A percentile compares a stretch with the other conserved stretches of the same genome.
phyloP scores from a whole-genome alignment of 495 filamentous ascomycete genomes.

The Tuber borchii region DNA sequence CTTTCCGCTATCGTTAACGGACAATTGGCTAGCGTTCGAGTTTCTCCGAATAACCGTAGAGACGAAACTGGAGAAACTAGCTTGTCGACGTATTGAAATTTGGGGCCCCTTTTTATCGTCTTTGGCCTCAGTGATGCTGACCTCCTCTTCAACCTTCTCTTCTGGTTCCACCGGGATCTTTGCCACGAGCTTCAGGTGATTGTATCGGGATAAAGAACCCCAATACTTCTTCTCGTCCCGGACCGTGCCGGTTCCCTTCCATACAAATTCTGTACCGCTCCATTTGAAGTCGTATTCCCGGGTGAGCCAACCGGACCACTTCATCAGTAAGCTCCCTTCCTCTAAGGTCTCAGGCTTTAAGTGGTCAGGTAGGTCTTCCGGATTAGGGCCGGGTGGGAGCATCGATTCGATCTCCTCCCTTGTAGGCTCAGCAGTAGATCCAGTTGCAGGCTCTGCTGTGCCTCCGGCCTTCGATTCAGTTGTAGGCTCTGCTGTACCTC shows the following conservation, averaged over 20 bases:
- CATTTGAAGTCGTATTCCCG: conserved; percentile 28
- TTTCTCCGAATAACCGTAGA: conserved; percentile 10
- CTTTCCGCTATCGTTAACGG: not conserved
- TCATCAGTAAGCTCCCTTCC: conserved; percentile 21
- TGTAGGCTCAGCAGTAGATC: conserved; percentile 4
- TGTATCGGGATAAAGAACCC: conserved; percentile 25
- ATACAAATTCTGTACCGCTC: conserved; percentile 21
- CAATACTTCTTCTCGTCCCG: conserved; percentile 32
- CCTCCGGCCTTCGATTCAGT: not conserved
- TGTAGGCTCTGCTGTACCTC: not conserved
- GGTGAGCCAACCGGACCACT: conserved; percentile 39
- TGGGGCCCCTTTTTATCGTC: not conserved
- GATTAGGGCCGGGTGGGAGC: conserved; percentile 7
- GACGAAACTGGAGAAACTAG: conserved; percentile 25
- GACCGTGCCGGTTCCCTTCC: conserved; percentile 35
- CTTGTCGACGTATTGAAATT: conserved; percentile 2
- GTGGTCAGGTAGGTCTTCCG: conserved; percentile 20
- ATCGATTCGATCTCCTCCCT: conserved; percentile 3
- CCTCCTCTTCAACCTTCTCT: conserved; percentile 7
- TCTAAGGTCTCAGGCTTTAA: conserved; percentile 25
- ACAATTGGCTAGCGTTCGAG: conserved; percentile 1
- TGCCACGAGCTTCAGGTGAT: conserved; percentile 36
- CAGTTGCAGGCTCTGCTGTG: not conserved
- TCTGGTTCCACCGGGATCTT: conserved; percentile 17
- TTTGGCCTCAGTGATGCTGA: not conserved